These are phyloP conservation scores for Phaseolus lunatus DNA, from an alignment of 306 rosid species.

Conservation along the genomic window DNA sequence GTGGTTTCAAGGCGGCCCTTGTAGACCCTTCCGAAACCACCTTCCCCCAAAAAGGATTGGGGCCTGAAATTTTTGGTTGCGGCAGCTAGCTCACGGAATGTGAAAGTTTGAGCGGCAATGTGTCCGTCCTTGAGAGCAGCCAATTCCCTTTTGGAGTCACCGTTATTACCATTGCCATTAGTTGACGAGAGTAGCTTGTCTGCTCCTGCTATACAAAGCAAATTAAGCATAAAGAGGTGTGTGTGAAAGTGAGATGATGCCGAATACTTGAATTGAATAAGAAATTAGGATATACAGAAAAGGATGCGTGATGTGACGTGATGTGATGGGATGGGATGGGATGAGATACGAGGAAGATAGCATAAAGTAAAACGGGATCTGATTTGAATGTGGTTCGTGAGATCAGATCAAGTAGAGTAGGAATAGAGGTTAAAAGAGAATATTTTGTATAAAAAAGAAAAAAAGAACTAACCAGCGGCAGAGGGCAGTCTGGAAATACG, in stretches of 20 bases:
- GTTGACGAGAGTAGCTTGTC: conserved; percentile 70
- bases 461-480: conserved; percentile 58
- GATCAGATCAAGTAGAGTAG: conserved; percentile 55
- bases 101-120: conserved; percentile 87
- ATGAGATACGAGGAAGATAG: neutral
- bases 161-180: conserved; percentile 25
- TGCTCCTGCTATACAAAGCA: conserved; percentile 38
- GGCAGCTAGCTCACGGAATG: conserved; percentile 82
- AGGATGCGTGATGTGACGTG: neutral
- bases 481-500: conserved; percentile 78
- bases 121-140: conserved; percentile 67
- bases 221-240: neutral
- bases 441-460: neutral
- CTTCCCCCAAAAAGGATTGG: conserved; percentile 89
- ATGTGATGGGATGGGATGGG: neutral
- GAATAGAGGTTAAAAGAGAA: neutral
- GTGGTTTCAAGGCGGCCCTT: conserved; percentile 84
- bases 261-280: neutral
- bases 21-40: conserved; percentile 95
- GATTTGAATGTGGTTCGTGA: conserved; percentile 29
- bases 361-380: neutral
- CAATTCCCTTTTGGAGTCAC: conserved; percentile 67
- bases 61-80: conserved; percentile 86
- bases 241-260: neutral
- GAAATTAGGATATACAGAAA: neutral